Conservation (phyloP, 495 filamentous ascomycete genomes). For the Tetracladium marchalianum region DNA sequence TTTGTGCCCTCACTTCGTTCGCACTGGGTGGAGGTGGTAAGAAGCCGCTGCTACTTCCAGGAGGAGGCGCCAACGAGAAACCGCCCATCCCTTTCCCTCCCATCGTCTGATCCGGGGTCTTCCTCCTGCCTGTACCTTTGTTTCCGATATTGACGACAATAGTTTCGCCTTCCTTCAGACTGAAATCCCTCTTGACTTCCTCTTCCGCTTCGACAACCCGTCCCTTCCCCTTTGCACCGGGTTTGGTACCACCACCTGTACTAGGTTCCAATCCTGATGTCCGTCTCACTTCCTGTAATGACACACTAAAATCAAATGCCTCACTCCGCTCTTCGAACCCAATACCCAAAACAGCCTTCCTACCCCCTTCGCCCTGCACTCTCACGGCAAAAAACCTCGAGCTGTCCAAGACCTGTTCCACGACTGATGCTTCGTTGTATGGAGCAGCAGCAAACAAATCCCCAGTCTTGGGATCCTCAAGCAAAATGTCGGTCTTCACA, state of each 20-base stretch:
- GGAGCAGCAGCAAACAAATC: constrained; percentile 72
- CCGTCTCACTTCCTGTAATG: constrained; percentile 61
- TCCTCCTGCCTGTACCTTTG: constrained; percentile 33
- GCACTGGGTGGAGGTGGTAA: constrained; percentile 58
- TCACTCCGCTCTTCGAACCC: constrained; percentile 78
- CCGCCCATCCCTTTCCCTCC: constrained; percentile 21
- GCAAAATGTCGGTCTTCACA: constrained; percentile 59
- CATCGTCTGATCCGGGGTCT: constrained; percentile 13
- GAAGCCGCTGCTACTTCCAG: constrained; percentile 20
- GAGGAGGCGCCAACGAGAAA: constrained; percentile 45
- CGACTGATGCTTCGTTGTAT: constrained; percentile 45
- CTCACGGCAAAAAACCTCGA: constrained; percentile 71
- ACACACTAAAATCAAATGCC: constrained; percentile 73
- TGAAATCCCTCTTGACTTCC: constrained; percentile 55
- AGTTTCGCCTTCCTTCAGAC: constrained; percentile 75
- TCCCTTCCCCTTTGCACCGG: constrained; percentile 17
- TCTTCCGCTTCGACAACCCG: constrained; percentile 24
- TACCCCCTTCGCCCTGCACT: constrained; percentile 57
- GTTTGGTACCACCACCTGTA: constrained; percentile 18
- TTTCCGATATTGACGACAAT: constrained; percentile 68
- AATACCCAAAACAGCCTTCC: constrained; percentile 69
- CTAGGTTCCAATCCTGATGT: constrained; percentile 34
- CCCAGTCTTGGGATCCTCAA: constrained; percentile 62
- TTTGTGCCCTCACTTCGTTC: constrained; percentile 38
- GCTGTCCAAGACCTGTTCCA: constrained; percentile 65